Conservation (phyloP, 2,329 filamentous ascomycete species). For the Seiridium cupressi region DNA sequence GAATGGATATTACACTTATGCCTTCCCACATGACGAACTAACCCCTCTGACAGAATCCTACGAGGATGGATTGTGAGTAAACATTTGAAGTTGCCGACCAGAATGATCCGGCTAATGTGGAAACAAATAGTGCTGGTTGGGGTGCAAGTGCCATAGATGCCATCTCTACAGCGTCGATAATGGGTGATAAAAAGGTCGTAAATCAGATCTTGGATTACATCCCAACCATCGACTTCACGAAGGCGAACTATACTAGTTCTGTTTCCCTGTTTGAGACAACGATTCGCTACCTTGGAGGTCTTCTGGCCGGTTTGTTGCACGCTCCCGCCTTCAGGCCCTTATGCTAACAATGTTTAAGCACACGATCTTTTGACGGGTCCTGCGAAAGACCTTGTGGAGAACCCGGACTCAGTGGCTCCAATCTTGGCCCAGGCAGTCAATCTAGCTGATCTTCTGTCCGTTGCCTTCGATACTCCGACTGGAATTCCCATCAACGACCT, state of each 20-base stretch:
- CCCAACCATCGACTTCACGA: conserved; percentile 67
- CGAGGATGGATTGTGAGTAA: conserved; percentile 65
- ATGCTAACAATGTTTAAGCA: conserved; percentile 33
- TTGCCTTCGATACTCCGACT: conserved; percentile 73
- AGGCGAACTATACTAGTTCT: conserved; percentile 43
- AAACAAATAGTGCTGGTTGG: conserved; percentile 68
- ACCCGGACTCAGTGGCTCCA: conserved; percentile 46
- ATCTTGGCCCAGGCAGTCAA: conserved; percentile 66
- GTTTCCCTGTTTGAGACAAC: conserved; percentile 89
- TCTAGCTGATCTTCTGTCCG: conserved; percentile 71
- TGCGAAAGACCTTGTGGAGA: conserved; percentile 45
- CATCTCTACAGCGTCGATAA: conserved; percentile 75
- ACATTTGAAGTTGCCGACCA: background rate
- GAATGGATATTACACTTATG: conserved; percentile 71
- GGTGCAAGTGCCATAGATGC: conserved; percentile 81
- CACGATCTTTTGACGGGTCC: conserved; percentile 74
- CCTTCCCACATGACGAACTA: conserved; percentile 76
- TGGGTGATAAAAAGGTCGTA: conserved; percentile 68
- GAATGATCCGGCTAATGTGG: conserved; percentile 14
- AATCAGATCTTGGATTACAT: conserved; percentile 70
- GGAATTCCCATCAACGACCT: conserved; percentile 74
- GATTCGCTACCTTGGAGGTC: conserved; percentile 80
- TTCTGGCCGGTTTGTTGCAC: conserved; percentile 61
- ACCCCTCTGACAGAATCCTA: conserved; percentile 64
- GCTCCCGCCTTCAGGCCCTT: background rate